Conservation (phyloP, 208 protist species). For the Leishmania amazonensis region DNA sequence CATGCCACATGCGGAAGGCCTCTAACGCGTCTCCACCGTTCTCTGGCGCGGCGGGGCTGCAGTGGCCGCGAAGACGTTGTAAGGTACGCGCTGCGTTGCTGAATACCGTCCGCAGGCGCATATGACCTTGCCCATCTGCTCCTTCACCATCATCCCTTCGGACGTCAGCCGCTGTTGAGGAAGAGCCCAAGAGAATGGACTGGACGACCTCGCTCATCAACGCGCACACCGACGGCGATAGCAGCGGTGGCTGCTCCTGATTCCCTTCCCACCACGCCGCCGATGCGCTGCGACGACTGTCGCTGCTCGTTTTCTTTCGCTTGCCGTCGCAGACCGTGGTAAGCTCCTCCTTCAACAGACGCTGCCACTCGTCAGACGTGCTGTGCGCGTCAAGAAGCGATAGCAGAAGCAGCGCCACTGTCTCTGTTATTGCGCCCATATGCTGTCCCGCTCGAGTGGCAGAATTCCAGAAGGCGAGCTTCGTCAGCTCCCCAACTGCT, state of each 20-base stretch:
- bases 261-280: background rate
- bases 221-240: background rate
- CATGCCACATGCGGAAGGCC: constrained; percentile 2
- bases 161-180: background rate
- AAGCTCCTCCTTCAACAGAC: constrained; percentile 2
- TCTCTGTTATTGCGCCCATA: background rate
- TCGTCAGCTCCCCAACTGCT: background rate
- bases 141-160: background rate
- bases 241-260: background rate
- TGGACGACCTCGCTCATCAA: background rate
- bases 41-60: background rate
- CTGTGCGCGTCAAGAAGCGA: background rate
- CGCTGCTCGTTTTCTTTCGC: background rate
- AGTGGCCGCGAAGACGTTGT: background rate
- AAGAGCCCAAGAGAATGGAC: background rate
- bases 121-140: background rate
- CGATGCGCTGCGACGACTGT: background rate
- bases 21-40: background rate
- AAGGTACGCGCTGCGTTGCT: background rate
- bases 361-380: background rate
- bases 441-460: background rate
- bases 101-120: background rate
- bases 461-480: background rate
- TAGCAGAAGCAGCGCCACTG: constrained; percentile 14
- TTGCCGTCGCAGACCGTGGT: background rate